These are phyloP conservation scores for Mortierella claussenii DNA, from an alignment of 192 early-diverging fungal species.

Conservation along the genomic window DNA sequence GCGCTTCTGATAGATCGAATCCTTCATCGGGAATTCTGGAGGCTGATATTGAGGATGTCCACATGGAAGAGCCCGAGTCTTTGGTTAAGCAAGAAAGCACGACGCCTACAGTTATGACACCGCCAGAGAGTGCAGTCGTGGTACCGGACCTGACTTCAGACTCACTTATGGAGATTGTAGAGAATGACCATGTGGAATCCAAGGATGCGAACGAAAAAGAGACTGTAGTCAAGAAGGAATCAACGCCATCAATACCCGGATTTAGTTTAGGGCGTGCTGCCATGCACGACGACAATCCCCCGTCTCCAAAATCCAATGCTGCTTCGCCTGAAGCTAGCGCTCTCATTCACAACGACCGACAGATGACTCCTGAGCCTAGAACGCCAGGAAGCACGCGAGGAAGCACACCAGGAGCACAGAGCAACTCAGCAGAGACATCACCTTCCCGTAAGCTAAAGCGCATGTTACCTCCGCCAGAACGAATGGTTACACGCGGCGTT, in stretches of 20 bases:
- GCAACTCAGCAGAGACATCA: conserved; percentile 44
- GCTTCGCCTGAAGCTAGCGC: conserved; percentile 15
- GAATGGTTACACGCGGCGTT: conserved; percentile 68
- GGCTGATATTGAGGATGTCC: conserved; percentile 19
- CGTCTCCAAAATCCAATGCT: conserved; percentile 36
- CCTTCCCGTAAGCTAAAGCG: conserved; percentile 56
- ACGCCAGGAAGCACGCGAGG: conserved; percentile 50
- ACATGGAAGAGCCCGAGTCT: conserved; percentile 20
- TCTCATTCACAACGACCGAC: conserved; percentile 17
- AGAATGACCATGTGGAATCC: conserved; percentile 20
- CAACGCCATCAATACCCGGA: conserved; percentile 37
- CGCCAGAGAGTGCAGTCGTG: conserved; percentile 43
- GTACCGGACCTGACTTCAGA: conserved; percentile 41
- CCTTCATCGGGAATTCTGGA: conserved; percentile 24
- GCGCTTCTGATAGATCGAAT: conserved; percentile 37
- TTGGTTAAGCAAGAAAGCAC: conserved; percentile 40
- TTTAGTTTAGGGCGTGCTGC: not conserved
- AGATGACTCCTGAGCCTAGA: conserved; percentile 46
- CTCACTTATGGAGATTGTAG: conserved; percentile 34
- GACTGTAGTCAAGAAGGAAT: conserved; percentile 29
- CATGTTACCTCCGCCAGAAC: conserved; percentile 60
- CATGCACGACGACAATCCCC: conserved; percentile 17
- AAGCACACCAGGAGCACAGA: conserved; percentile 39
- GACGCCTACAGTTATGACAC: conserved; percentile 48
- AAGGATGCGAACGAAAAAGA: conserved; percentile 19